A percentile compares a stretch with the other conserved stretches of the same genome.
These are phyloP conservation scores for Sporothrix pseudoabietina DNA, from an alignment of 2,329 filamentous ascomycete species.

Conservation along the genomic window DNA sequence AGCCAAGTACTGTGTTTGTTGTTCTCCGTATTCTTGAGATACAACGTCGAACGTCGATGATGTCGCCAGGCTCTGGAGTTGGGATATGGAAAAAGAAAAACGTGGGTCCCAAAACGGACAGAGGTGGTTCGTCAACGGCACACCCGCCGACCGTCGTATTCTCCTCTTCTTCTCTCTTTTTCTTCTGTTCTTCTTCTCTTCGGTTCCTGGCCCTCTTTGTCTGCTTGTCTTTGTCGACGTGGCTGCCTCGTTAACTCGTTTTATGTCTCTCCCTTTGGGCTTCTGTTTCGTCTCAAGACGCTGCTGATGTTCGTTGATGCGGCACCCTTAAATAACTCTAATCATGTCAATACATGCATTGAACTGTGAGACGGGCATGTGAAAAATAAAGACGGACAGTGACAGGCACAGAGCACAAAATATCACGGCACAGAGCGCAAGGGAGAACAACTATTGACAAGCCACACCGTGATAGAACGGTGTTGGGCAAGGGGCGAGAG, in stretches of 20 bases:
- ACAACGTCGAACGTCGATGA: background rate
- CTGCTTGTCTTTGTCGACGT: too few relatives aligned
- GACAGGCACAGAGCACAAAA: background rate
- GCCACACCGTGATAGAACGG: background rate
- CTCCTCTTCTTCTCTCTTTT: background rate
- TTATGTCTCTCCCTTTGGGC: conserved; percentile 6
- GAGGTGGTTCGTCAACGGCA: conserved; percentile 6
- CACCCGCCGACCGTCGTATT: background rate
- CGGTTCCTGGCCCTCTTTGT: background rate
- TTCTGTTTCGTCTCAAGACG: conserved; percentile 15
- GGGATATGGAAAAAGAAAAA: background rate
- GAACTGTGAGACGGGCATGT: conserved; percentile 5
- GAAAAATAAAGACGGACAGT: background rate
- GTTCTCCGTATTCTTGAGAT: background rate
- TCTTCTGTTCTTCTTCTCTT: background rate
- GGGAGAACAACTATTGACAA: conserved; percentile 9
- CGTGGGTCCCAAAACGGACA: background rate
- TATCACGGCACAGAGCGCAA: background rate
- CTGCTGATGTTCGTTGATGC: conserved; percentile 7
- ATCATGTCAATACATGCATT: conserved; percentile 5
- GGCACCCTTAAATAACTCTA: background rate
- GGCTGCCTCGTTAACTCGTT: background rate
- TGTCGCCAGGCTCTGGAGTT: background rate
- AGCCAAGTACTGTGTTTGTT: background rate
- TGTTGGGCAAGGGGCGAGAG: background rate